Conservation (phyloP, 2,329 filamentous ascomycete genomes). For the Kalmusia sp. region DNA sequence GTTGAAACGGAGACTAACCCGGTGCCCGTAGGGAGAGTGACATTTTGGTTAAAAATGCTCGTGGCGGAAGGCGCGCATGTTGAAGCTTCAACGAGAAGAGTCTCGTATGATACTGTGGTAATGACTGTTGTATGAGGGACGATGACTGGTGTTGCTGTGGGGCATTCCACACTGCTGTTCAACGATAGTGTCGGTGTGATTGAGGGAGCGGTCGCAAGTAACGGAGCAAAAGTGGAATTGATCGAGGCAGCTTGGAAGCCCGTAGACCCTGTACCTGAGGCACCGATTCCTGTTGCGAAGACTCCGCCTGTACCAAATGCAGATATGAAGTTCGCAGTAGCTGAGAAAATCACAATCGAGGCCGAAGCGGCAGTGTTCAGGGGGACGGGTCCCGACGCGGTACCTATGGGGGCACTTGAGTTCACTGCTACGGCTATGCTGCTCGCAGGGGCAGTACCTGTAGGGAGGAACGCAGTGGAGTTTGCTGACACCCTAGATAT, state of each 20-base stretch:
- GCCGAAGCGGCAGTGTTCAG: not conserved
- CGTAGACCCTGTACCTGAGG: not conserved
- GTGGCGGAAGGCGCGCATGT: constrained; percentile 11
- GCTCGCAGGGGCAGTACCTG: not conserved
- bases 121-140: constrained; percentile 1
- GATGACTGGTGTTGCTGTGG: not conserved
- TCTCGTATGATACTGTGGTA: constrained; percentile 12
- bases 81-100: constrained; percentile 7
- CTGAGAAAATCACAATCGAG: not conserved
- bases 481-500: not conserved
- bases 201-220: not conserved
- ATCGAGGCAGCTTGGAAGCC: not conserved
- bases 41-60: constrained; percentile 7
- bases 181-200: constrained; percentile 5
- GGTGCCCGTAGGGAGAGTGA: constrained; percentile 14
- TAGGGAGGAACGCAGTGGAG: constrained; percentile 2
- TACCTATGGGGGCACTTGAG: constrained; percentile 8
- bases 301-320: constrained; percentile 1
- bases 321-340: not conserved
- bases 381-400: constrained; percentile 7
- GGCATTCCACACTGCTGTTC: constrained; percentile 7
- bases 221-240: constrained; percentile 9
- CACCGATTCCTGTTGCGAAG: not conserved
- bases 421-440: constrained; percentile 8
- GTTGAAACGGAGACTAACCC: not conserved